phyloP scores from a whole-genome alignment of 2,329 filamentous ascomycete species.

The Aspergillus piperis region DNA sequence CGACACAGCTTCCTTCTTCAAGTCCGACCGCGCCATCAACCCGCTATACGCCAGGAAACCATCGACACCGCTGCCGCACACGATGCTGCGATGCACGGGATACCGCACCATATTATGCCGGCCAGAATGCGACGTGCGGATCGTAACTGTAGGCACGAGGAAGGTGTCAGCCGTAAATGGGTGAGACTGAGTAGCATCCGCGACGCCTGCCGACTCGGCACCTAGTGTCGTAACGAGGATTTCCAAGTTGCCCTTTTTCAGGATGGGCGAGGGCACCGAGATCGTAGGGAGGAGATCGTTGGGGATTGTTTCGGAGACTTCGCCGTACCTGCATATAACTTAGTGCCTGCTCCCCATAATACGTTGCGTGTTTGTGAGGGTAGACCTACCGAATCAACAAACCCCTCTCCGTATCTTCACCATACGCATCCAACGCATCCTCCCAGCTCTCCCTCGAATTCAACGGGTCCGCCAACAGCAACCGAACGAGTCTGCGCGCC shows the following conservation, averaged over 20 bases:
- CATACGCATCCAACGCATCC: slow-evolving; percentile 54
- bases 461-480: slow-evolving; percentile 72
- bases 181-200: slow-evolving; percentile 44
- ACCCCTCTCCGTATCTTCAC: slow-evolving; percentile 55
- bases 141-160: slow-evolving; percentile 74
- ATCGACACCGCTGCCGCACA: slow-evolving; percentile 72
- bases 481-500: slow-evolving; percentile 63
- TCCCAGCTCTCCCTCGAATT: slow-evolving; percentile 67
- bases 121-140: slow-evolving; percentile 64
- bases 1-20: slow-evolving; percentile 33
- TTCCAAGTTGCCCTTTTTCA: slow-evolving; percentile 61
- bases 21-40: slow-evolving; percentile 33
- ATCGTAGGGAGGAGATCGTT: slow-evolving; percentile 58
- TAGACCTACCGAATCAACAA: slow-evolving; percentile 62
- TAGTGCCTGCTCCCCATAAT: not conserved
- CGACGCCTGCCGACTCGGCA: slow-evolving; percentile 46
- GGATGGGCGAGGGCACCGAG: slow-evolving; percentile 55
- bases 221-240: slow-evolving; percentile 59
- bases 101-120: slow-evolving; percentile 69
- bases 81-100: slow-evolving; percentile 78
- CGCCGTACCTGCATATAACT: slow-evolving; percentile 51
- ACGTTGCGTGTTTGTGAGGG: too few species aligned
- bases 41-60: slow-evolving; percentile 55
- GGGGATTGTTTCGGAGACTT: slow-evolving; percentile 49
- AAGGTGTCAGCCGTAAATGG: slow-evolving; percentile 59